phyloP scores from a whole-genome alignment of 2,329 filamentous ascomycete genomes.

The Clarireedia homoeocarpa region DNA sequence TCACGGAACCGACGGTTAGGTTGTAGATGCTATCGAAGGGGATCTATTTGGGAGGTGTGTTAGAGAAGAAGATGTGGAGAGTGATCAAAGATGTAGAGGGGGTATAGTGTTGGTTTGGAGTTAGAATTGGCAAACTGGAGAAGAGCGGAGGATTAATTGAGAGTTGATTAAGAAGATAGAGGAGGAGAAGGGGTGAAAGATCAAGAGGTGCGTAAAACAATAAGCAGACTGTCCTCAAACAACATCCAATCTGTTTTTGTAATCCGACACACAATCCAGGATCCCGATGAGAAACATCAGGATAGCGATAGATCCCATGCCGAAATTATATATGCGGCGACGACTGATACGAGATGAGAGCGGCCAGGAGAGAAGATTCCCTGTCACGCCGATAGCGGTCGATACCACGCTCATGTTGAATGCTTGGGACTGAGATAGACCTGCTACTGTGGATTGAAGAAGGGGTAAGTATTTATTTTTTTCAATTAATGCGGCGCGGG shows the following conservation, averaged over 20 bases:
- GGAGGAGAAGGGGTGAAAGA: too few relatives aligned
- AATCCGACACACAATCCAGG: conserved; percentile 31
- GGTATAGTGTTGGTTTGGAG: too few relatives aligned
- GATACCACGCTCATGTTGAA: conserved; percentile 57
- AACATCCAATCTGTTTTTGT: conserved; percentile 15
- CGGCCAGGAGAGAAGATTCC: conserved; percentile 59
- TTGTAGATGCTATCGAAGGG: conserved; percentile 21
- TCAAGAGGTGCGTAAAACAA: too few relatives aligned
- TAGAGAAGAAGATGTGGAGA: too few relatives aligned
- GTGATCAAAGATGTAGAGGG: too few relatives aligned
- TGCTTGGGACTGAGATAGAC: conserved; percentile 43
- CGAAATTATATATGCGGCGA: conserved; percentile 55
- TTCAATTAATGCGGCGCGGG: not conserved
- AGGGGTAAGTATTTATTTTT: not conserved
- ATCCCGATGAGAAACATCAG: conserved; percentile 39
- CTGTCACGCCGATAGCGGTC: conserved; percentile 50
- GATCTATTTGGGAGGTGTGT: conserved; percentile 11
- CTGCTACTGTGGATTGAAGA: conserved; percentile 40
- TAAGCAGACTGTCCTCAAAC: conserved; percentile 19
- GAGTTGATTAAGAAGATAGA: too few relatives aligned
- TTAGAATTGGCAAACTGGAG: too few relatives aligned
- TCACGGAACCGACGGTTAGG: conserved; percentile 30
- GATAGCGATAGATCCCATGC: conserved; percentile 43
- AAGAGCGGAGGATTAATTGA: too few relatives aligned
- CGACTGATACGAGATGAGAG: conserved; percentile 55